These are phyloP conservation scores for Acanthamoeba castellanii DNA, from an alignment of 208 protist species.

Conservation along the genomic window DNA sequence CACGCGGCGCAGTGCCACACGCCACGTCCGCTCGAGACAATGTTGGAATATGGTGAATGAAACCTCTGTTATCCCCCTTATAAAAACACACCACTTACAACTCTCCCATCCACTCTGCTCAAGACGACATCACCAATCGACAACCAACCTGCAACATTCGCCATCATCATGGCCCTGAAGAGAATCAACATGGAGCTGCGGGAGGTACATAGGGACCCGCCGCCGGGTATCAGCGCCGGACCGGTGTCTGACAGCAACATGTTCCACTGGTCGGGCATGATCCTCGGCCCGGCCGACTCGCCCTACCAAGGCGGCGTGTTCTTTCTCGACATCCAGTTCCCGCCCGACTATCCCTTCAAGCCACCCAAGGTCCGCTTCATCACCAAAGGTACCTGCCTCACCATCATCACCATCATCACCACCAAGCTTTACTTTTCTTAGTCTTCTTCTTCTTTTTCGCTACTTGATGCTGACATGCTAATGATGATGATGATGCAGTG, in stretches of 20 bases:
- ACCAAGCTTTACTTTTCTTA: background rate
- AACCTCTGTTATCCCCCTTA: too few relatives aligned
- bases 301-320: conserved; percentile 92
- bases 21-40: too few relatives aligned
- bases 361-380: conserved; percentile 89
- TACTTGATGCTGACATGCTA: conserved; percentile 86
- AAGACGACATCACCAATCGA: background rate
- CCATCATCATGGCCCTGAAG: conserved; percentile 37
- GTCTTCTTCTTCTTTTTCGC: background rate
- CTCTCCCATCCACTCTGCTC: too few relatives aligned
- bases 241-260: conserved; percentile 94
- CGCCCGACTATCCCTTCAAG: conserved; percentile 93
- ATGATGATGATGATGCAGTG: conserved; percentile 74
- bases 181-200: conserved; percentile 91
- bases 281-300: conserved; percentile 89
- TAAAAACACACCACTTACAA: too few relatives aligned
- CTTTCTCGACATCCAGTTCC: conserved; percentile 91
- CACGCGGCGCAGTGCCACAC: too few relatives aligned
- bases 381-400: background rate
- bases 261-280: conserved; percentile 95
- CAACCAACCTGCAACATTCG: background rate
- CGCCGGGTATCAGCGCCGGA: conserved; percentile 96
- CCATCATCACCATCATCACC: background rate
- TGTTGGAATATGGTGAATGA: too few relatives aligned
- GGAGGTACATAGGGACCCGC: conserved; percentile 96